Base-by-base conservation (phyloP, 1,284 basidiomycete species). In the Pseudozyma pruni region DNA sequence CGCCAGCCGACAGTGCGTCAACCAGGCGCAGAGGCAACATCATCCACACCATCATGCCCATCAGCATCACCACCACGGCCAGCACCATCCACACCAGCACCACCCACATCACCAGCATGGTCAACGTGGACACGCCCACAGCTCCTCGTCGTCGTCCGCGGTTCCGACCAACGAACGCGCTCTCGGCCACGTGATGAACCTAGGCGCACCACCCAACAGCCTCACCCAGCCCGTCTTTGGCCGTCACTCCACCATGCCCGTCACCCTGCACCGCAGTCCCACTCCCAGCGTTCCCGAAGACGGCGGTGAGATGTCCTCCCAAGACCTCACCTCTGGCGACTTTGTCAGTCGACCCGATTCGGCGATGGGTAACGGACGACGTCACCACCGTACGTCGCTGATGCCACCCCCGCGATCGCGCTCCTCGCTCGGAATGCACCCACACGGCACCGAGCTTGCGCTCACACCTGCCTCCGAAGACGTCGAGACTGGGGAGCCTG, bases 261-360 rank as follows among this genome's bases (percentile, higher is more conserved):
- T 56, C 35, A 67, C 66, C 9, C 46, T 70, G 32, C 68, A 70
- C 14, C 67, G 76, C 2, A 75, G 57, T 10, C 48, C 61, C 0
- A 78, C 76, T 22, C 76, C 76, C 1, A 64, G 61, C 29, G 76
- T 78, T 16, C 76, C 76, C 11, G 76, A 78, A 55, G 64, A 78
- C 41, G 76, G 76, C 19, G 76, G 72, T 20, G 76, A 78, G 35
- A 78, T 78, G 76, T 40, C 74, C 14, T 61, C 63, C 25, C 68
- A 63, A 17, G 63, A 60, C 37, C 46, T 71, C 17, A 71, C 66
- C 6, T 56, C 53, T 19, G 58, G 61, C 17, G 67, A 66, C 20
- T 58, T 74, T 47, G 55, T 62, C 20, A 38, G 33, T n/a, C 57
- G 67, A n/a, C 58, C 66, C 48, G 61, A 56, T 31, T 59, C 57